Evolutionary conservation across 2,329 filamentous ascomycete species (phyloP).

Genomic region (Exophiala viscosa): DNA sequence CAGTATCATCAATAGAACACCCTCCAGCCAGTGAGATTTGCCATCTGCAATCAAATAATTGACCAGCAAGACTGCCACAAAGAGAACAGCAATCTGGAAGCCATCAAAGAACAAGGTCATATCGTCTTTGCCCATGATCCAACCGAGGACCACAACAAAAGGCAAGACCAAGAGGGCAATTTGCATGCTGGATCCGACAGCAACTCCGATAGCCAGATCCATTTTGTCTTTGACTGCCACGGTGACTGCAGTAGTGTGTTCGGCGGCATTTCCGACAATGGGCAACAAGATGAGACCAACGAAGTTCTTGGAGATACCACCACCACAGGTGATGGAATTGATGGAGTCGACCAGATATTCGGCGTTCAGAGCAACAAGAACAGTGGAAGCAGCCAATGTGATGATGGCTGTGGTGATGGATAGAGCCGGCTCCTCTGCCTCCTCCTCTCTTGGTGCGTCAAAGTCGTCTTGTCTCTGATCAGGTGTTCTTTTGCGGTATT

Average conservation of each 20-base stretch:
- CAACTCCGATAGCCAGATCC: conserved; percentile 64
- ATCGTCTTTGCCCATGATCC: conserved; percentile 55
- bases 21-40: conserved; percentile 59
- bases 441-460: conserved; percentile 51
- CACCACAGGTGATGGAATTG: conserved; percentile 49
- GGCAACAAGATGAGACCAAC: conserved; percentile 62
- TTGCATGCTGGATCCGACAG: conserved; percentile 63
- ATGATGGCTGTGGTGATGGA: conserved; percentile 67
- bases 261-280: conserved; percentile 64
- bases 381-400: conserved; percentile 69
- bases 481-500: conserved; percentile 6
- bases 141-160: conserved; percentile 58
- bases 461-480: conserved; percentile 1
- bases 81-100: conserved; percentile 72
- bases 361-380: conserved; percentile 73
- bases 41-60: conserved; percentile 63
- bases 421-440: conserved; percentile 70
- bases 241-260: conserved; percentile 62
- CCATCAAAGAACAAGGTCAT: conserved; percentile 81
- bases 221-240: conserved; percentile 65
- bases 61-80: conserved; percentile 53
- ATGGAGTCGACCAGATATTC: conserved; percentile 62
- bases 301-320: conserved; percentile 55
- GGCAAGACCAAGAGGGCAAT: conserved; percentile 62
- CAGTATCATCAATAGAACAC: conserved; percentile 56